These are phyloP conservation scores for Graphiopsis chlorocephala DNA, from an alignment of 2,329 filamentous ascomycete genomes.

Conservation along the genomic window DNA sequence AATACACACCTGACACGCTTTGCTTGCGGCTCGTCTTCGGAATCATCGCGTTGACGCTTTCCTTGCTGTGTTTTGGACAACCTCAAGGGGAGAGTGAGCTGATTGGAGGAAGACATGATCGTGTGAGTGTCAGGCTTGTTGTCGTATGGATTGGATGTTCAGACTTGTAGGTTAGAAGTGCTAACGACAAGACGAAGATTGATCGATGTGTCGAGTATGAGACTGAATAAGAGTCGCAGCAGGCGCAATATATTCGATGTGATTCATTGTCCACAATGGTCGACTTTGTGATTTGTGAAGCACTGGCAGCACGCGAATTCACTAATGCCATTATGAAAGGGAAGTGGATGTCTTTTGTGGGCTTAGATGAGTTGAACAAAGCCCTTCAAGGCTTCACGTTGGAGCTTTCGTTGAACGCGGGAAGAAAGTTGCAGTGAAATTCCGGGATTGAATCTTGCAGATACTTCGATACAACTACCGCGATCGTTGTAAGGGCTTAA, in stretches of 20 bases:
- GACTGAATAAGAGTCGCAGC: too few relatives aligned
- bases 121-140: background rate
- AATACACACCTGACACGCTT: background rate
- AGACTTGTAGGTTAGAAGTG: background rate
- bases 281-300: background rate
- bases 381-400: background rate
- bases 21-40: background rate
- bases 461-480: too few relatives aligned
- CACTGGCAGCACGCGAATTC: background rate
- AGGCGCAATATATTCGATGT: background rate
- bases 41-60: background rate
- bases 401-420: background rate
- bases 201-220: background rate
- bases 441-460: too few relatives aligned
- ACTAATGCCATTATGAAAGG: background rate
- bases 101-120: background rate
- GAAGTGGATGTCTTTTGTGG: background rate
- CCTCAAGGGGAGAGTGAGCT: background rate
- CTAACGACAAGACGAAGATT: background rate
- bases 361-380: background rate
- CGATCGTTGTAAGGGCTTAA: too few relatives aligned
- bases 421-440: background rate
- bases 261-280: background rate
- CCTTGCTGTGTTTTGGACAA: background rate
- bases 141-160: background rate